Percentiles rank a stretch among this genome's conserved stretches.
Conservation (phyloP, 495 filamentous ascomycete species). For the Trichoderma reesei region DNA sequence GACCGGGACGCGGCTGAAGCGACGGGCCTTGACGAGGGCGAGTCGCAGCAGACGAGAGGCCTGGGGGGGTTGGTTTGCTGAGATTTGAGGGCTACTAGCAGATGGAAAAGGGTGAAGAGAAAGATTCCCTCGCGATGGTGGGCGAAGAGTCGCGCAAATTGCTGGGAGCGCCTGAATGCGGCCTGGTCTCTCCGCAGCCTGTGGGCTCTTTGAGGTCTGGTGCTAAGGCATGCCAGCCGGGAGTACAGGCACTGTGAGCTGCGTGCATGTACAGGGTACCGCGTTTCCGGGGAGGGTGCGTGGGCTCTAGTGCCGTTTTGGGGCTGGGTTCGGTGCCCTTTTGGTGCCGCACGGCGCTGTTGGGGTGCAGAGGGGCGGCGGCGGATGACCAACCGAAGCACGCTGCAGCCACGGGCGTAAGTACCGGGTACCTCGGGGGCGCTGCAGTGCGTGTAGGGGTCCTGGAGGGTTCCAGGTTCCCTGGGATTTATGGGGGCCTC, state of each 20-base stretch:
- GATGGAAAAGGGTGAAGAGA: slow-evolving; percentile 13
- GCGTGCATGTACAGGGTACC: neutral
- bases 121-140: slow-evolving; percentile 7
- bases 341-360: too few relatives aligned
- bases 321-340: too few relatives aligned
- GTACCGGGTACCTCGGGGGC: too few relatives aligned
- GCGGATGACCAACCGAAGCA: too few relatives aligned
- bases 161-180: neutral
- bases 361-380: too few relatives aligned
- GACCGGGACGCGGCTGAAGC: neutral
- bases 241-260: too few relatives aligned
- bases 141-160: slow-evolving; percentile 9
- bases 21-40: neutral
- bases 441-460: neutral
- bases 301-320: neutral
- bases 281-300: neutral
- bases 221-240: neutral
- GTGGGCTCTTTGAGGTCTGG: neutral
- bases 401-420: too few relatives aligned
- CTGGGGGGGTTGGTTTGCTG: neutral
- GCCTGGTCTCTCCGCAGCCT: neutral
- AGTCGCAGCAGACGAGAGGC: neutral
- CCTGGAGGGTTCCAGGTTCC: neutral
- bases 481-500: neutral
- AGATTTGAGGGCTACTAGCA: neutral